A percentile compares a stretch with the other conserved stretches of the same genome.
Evolutionary conservation across 495 filamentous ascomycete species (phyloP).

Genomic region (Margaritispora aquatica): DNA sequence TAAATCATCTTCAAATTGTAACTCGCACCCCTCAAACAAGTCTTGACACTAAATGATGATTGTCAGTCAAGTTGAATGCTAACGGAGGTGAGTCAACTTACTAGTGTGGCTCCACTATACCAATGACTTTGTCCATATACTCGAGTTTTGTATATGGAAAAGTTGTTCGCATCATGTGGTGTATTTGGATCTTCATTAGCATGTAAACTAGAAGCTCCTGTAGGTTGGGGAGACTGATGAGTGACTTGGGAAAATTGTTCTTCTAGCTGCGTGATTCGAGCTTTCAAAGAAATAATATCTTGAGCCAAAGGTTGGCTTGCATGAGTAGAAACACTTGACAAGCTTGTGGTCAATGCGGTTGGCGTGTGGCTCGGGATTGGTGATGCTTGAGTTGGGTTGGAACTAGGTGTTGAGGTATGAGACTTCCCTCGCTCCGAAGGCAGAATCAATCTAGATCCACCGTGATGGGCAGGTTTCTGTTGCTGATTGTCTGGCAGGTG

Average conservation of each 20-base stretch:
- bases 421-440: background rate
- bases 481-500: constrained; percentile 6
- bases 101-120: constrained; percentile 37
- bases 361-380: constrained; percentile 13
- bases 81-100: constrained; percentile 24
- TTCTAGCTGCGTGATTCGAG: constrained; percentile 38
- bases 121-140: constrained; percentile 49
- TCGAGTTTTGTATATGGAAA: constrained; percentile 39
- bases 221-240: background rate
- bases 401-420: background rate
- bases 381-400: background rate
- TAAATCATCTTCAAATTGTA: constrained; percentile 27
- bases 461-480: constrained; percentile 7
- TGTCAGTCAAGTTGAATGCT: constrained; percentile 2
- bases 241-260: constrained; percentile 32
- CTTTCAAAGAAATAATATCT: constrained; percentile 31
- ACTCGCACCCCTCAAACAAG: constrained; percentile 33
- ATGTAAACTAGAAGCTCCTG: constrained; percentile 13
- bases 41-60: constrained; percentile 32
- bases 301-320: constrained; percentile 25
- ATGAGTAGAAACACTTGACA: constrained; percentile 27
- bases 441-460: background rate
- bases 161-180: background rate
- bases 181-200: constrained; percentile 22
- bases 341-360: constrained; percentile 14